A percentile compares a stretch with the other conserved stretches of the same genome.
Conservation (phyloP, 345 rosid species). For the Linum trigynum region DNA sequence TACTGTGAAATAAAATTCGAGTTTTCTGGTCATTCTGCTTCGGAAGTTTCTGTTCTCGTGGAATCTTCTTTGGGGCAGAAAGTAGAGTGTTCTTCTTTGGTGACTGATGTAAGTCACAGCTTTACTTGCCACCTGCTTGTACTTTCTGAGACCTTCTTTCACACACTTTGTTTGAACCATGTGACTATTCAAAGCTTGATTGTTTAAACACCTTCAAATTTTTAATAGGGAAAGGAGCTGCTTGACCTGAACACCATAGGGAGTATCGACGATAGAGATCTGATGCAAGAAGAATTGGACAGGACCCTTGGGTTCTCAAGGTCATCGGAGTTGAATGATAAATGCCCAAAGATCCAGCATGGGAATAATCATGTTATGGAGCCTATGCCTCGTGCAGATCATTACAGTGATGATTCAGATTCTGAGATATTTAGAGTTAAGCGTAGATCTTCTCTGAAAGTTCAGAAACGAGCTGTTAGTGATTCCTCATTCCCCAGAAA, state of each 20-base stretch:
- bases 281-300: constrained; percentile 31
- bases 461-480: constrained; percentile 44
- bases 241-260: constrained; percentile 24
- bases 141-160: not conserved
- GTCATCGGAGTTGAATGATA: constrained; percentile 32
- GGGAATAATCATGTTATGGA: constrained; percentile 22
- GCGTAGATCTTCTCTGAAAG: constrained; percentile 66
- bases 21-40: constrained; percentile 12
- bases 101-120: constrained; percentile 45
- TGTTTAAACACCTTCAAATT: constrained; percentile 3
- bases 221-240: constrained; percentile 38
- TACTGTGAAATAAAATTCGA: constrained; percentile 54
- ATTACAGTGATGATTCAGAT: constrained; percentile 77
- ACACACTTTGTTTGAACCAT: not conserved
- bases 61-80: constrained; percentile 33
- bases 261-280: constrained; percentile 24
- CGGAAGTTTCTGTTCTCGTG: constrained; percentile 32
- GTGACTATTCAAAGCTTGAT: not conserved
- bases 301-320: constrained; percentile 25
- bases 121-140: constrained; percentile 10
- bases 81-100: constrained; percentile 27
- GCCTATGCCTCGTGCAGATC: constrained; percentile 25
- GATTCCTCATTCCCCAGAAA: constrained; percentile 30
- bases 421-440: constrained; percentile 79
- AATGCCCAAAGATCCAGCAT: constrained; percentile 16